These are phyloP conservation scores for Luvunga scandens DNA, from an alignment of 345 rosid genomes.

Conservation along the genomic window DNA sequence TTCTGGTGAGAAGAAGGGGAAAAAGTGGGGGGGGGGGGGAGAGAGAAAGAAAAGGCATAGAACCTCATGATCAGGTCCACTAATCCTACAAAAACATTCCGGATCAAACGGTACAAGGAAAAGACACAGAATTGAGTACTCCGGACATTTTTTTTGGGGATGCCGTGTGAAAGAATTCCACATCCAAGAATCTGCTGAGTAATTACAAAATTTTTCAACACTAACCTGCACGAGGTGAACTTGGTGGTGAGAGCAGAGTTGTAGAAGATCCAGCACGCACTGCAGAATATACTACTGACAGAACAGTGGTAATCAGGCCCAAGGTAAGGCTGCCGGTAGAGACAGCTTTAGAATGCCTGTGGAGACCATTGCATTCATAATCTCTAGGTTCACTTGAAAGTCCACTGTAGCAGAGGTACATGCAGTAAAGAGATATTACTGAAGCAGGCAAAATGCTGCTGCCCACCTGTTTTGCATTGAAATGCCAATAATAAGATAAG, in stretches of 20 bases:
- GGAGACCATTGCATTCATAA: conserved; percentile 91
- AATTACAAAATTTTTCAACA: not conserved
- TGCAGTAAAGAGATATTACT: conserved; percentile 83
- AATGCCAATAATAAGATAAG: not conserved
- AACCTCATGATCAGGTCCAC: too few relatives aligned
- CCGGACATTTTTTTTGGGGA: not conserved
- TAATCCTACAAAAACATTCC: not conserved
- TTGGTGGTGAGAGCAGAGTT: conserved; percentile 77
- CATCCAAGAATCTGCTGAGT: not conserved
- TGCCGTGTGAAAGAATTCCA: not conserved
- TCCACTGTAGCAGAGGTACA: conserved; percentile 96
- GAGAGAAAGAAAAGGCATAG: too few relatives aligned
- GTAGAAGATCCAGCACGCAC: conserved; percentile 99
- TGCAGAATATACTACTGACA: conserved; percentile 95
- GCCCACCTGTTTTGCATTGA: conserved; percentile 54
- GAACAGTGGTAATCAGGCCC: conserved; percentile 83
- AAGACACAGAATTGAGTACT: not conserved
- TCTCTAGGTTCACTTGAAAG: conserved; percentile 97
- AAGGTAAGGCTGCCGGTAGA: conserved; percentile 86
- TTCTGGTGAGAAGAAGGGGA: too few relatives aligned
- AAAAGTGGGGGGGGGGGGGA: too few relatives aligned
- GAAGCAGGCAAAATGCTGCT: conserved; percentile 98
- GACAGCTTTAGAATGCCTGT: conserved; percentile 81
- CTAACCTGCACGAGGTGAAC: conserved; percentile 91
- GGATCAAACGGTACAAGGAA: not conserved